phyloP scores from a whole-genome alignment of 2,329 filamentous ascomycete species.

The Exophiala sp. region DNA sequence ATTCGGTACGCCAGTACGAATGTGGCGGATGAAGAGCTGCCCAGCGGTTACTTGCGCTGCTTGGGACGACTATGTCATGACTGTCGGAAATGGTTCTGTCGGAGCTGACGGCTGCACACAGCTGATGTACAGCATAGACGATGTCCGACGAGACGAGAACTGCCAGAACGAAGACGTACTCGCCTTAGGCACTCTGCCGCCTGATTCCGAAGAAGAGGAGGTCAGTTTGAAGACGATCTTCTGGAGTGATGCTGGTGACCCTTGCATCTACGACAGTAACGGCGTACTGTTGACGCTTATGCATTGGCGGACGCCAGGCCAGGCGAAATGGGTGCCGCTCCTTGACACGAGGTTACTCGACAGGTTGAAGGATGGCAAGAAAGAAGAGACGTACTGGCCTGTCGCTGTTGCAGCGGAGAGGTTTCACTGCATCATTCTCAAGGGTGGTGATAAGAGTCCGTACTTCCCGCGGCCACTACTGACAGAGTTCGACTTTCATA shows the following conservation, averaged over 20 bases:
- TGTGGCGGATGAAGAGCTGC: constrained; percentile 86
- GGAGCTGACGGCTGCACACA: constrained; percentile 72
- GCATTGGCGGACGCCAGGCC: constrained; percentile 82
- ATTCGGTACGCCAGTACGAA: constrained; percentile 81
- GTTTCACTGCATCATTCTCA: constrained; percentile 98
- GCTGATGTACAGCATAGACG: constrained; percentile 87
- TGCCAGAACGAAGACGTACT: constrained; percentile 92
- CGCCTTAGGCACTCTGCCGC: constrained; percentile 57
- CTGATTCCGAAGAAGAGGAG: constrained; percentile 46
- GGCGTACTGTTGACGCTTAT: constrained; percentile 83
- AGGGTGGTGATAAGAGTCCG: constrained; percentile 87
- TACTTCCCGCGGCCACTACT: constrained; percentile 89
- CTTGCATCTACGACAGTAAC: constrained; percentile 91
- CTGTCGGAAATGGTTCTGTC: constrained; percentile 86
- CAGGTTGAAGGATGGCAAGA: constrained; percentile 77
- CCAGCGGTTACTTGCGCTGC: constrained; percentile 90
- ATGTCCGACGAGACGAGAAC: constrained; percentile 89
- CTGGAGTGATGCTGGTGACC: constrained; percentile 90
- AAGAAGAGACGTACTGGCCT: constrained; percentile 89
- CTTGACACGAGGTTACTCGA: constrained; percentile 82
- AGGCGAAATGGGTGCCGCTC: constrained; percentile 87
- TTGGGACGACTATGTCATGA: constrained; percentile 95
- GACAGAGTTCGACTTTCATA: constrained; percentile 86
- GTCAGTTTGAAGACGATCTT: constrained; percentile 76
- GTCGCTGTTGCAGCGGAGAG: constrained; percentile 86